Evolutionary conservation across 805 yeast species (phyloP).

Genomic region (Kodamaea restingae): DNA sequence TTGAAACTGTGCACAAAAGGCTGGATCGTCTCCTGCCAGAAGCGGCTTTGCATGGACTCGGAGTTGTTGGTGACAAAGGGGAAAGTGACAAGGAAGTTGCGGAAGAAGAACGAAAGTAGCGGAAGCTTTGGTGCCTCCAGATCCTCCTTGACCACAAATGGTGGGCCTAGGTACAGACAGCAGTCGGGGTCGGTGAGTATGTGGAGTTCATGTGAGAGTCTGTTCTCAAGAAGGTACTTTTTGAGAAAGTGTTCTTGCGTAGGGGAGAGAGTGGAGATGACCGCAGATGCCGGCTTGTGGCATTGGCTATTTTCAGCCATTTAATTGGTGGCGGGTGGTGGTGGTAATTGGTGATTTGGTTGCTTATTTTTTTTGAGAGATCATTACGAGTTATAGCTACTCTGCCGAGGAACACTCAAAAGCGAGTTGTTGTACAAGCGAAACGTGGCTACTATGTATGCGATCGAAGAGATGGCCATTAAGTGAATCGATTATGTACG

Average conservation of each 20-base stretch:
- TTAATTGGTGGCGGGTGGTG: background rate
- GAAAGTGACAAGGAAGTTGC: constrained; percentile 58
- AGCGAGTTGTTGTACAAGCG: too few species aligned
- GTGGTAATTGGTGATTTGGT: too few species aligned
- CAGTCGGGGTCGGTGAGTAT: constrained; percentile 57
- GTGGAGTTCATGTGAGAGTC: constrained; percentile 61
- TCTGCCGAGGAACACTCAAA: too few species aligned
- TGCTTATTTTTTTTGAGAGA: too few species aligned
- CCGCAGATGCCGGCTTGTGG: background rate
- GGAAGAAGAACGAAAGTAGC: constrained; percentile 60
- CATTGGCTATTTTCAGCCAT: background rate
- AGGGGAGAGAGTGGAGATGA: constrained; percentile 37
- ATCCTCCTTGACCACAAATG: constrained; percentile 57
- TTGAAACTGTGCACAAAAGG: constrained; percentile 78
- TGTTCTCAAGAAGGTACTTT: constrained; percentile 65
- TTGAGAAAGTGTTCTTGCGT: constrained; percentile 84
- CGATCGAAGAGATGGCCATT: too few species aligned
- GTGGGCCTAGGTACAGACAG: constrained; percentile 69
- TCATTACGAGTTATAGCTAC: too few species aligned
- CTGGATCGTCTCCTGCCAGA: constrained; percentile 81
- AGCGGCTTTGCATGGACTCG: constrained; percentile 44
- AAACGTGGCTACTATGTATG: too few species aligned
- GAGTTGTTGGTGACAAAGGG: constrained; percentile 63
- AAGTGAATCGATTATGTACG: too few species aligned
- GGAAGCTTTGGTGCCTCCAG: constrained; percentile 48